Evolutionary conservation across 139 green algal genomes (phyloP).

Genomic region (Marvania coccoides): DNA sequence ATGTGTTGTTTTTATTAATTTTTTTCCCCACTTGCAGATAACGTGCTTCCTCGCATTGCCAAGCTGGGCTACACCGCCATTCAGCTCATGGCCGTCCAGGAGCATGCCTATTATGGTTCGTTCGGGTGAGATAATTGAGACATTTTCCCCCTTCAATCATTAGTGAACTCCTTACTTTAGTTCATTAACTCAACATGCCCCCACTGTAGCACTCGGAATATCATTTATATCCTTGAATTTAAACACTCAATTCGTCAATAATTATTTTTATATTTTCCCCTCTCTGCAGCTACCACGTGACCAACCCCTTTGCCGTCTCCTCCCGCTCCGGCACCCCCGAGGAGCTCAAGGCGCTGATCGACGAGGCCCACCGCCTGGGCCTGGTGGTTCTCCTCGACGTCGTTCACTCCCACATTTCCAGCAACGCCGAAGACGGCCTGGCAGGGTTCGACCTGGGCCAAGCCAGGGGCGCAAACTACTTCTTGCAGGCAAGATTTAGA

Average conservation of each 20-base stretch:
- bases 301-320: slow-evolving; percentile 81
- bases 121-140: too few species aligned
- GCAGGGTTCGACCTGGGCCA: slow-evolving; percentile 89
- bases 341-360: slow-evolving; percentile 86
- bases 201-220: too few species aligned
- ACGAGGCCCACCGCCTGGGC: slow-evolving; percentile 84
- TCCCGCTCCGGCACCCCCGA: slow-evolving; percentile 77
- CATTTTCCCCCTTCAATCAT: too few species aligned
- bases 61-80: slow-evolving; percentile 81
- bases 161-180: too few species aligned
- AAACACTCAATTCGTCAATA: too few species aligned
- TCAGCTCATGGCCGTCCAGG: slow-evolving; percentile 87
- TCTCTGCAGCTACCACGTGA: slow-evolving; percentile 98
- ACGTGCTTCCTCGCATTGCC: slow-evolving; percentile 79
- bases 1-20: too few species aligned
- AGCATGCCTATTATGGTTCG: slow-evolving; percentile 91
- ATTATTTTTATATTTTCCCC: too few species aligned
- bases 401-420: slow-evolving; percentile 85
- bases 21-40: slow-evolving; percentile 16
- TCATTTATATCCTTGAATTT: too few species aligned
- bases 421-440: slow-evolving; percentile 83
- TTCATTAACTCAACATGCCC: too few species aligned
- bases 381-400: slow-evolving; percentile 88
- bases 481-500: too few species aligned
- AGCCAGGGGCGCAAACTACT: slow-evolving; percentile 71